Conservation (phyloP, 2,329 filamentous ascomycete genomes). For the Lasiodiplodia sp. region DNA sequence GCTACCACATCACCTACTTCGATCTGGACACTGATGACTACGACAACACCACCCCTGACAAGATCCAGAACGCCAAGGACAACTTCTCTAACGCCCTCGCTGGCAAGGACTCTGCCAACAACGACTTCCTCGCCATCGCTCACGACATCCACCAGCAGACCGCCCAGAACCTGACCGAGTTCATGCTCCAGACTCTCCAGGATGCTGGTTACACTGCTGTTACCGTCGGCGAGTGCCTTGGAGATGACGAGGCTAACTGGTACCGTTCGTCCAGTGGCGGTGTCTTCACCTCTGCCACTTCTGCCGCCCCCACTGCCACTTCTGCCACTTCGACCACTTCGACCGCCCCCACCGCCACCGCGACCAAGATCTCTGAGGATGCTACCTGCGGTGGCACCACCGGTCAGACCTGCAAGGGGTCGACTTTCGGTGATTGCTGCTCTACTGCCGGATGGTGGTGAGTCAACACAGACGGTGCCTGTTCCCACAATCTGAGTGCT, state of each 20-base stretch:
- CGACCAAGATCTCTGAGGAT: slow-evolving; percentile 35
- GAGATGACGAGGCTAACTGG: slow-evolving; percentile 56
- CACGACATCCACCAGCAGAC: slow-evolving; percentile 59
- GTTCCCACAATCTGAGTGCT: neutral
- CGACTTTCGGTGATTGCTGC: slow-evolving; percentile 37
- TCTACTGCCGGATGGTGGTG: slow-evolving; percentile 34
- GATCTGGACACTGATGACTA: slow-evolving; percentile 70
- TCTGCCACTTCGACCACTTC: slow-evolving; percentile 40
- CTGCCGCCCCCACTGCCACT: slow-evolving; percentile 42
- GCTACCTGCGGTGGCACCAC: slow-evolving; percentile 36
- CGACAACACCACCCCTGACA: slow-evolving; percentile 58
- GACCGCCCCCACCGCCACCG: slow-evolving; percentile 29
- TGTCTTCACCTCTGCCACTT: slow-evolving; percentile 28
- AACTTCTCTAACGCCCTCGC: slow-evolving; percentile 59
- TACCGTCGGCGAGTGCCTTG: slow-evolving; percentile 57
- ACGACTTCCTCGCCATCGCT: slow-evolving; percentile 61
- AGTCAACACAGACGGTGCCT: neutral
- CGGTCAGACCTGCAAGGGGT: slow-evolving; percentile 29
- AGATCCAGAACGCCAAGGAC: slow-evolving; percentile 62
- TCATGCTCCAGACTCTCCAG: slow-evolving; percentile 52
- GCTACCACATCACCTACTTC: slow-evolving; percentile 68
- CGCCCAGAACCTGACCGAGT: slow-evolving; percentile 52
- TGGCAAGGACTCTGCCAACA: slow-evolving; percentile 38
- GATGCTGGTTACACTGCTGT: slow-evolving; percentile 53
- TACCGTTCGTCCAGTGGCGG: slow-evolving; percentile 47